Percentiles rank a stretch among this genome's conserved stretches.
These are phyloP conservation scores for Dendrobium catenatum DNA, from an alignment of 106 monocot genomes.

Conservation along the genomic window DNA sequence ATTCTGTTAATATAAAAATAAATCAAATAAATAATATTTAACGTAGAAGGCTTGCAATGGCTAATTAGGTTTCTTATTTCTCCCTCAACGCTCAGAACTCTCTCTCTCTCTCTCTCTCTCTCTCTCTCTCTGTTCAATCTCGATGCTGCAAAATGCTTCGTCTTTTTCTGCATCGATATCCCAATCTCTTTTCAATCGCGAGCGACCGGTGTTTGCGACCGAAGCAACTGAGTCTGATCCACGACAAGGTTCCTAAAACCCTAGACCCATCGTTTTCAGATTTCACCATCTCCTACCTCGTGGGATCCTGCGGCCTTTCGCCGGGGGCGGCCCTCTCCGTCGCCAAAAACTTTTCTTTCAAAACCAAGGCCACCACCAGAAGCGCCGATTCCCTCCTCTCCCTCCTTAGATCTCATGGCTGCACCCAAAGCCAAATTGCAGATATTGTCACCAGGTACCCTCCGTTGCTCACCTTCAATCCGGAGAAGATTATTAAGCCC, in stretches of 20 bases:
- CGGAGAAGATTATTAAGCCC: conserved; percentile 21
- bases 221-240: neutral
- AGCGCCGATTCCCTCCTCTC: neutral
- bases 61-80: too few relatives aligned
- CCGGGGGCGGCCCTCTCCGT: neutral
- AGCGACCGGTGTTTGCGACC: too few relatives aligned
- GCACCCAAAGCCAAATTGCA: conserved; percentile 25
- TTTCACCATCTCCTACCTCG: neutral
- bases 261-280: neutral
- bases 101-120: too few relatives aligned
- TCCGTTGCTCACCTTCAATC: conserved; percentile 4
- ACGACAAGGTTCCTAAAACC: neutral
- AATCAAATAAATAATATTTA: too few relatives aligned
- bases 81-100: too few relatives aligned
- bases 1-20: too few relatives aligned
- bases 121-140: too few relatives aligned
- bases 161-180: neutral
- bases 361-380: neutral
- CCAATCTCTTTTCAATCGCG: too few relatives aligned
- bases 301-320: neutral
- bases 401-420: conserved; percentile 21
- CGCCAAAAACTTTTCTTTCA: neutral
- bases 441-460: conserved; percentile 17
- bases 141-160: neutral
- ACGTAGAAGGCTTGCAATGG: too few relatives aligned